Percentiles rank a stretch among this genome's conserved stretches.
These are phyloP conservation scores for Quercus parvula DNA, from an alignment of 306 rosid species.

Conservation along the genomic window DNA sequence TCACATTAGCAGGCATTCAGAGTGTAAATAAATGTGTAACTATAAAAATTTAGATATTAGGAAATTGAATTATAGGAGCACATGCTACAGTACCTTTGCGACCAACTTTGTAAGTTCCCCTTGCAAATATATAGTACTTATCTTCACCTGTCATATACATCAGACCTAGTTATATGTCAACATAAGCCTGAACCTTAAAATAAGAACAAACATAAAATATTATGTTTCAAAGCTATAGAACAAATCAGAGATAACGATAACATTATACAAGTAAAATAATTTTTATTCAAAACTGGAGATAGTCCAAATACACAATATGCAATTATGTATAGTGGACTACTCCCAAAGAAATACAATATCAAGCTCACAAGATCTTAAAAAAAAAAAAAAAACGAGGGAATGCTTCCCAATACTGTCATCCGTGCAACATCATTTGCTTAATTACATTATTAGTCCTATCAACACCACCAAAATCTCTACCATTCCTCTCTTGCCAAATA, in stretches of 20 bases:
- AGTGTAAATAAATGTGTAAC: not conserved
- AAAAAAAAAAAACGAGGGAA: no score
- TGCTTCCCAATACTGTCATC: no score
- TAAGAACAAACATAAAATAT: not conserved
- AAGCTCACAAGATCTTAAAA: no score
- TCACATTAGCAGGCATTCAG: not conserved
- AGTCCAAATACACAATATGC: not conserved
- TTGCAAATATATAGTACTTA: conserved; percentile 63
- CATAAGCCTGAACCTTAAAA: not conserved
- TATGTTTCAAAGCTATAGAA: not conserved
- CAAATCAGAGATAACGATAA: not conserved
- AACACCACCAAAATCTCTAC: no score
- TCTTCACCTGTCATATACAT: conserved; percentile 60
- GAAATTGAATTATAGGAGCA: not conserved
- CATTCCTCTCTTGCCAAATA: no score
- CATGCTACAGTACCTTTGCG: conserved; percentile 64
- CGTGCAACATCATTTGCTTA: no score
- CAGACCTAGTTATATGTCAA: not conserved
- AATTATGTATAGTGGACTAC: no score
- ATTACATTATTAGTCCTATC: no score
- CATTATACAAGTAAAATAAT: no score
- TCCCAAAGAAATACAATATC: no score
- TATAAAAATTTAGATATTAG: not conserved
- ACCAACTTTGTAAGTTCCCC: conserved; percentile 77
- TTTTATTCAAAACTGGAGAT: no score